These are phyloP conservation scores for Hypoxylon sp. DNA, from an alignment of 2,329 filamentous ascomycete genomes.

Conservation along the genomic window DNA sequence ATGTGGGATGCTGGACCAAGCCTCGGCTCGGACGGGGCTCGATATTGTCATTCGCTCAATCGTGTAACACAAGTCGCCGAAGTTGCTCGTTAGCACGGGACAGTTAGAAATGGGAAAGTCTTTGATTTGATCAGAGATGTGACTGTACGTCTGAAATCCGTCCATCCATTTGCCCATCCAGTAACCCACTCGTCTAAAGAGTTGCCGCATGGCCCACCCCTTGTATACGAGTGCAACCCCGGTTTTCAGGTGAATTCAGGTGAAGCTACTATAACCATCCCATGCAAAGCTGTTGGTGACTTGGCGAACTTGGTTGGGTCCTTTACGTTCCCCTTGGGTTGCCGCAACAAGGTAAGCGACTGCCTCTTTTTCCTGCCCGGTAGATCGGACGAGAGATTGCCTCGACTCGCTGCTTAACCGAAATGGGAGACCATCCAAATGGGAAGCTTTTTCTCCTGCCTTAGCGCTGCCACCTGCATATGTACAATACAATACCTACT, in stretches of 20 bases:
- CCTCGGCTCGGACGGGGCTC: conserved; percentile 38
- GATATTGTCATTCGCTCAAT: conserved; percentile 46
- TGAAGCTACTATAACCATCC: conserved; percentile 44
- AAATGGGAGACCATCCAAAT: conserved; percentile 38
- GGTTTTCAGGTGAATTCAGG: conserved; percentile 52
- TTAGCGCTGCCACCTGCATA: conserved; percentile 43
- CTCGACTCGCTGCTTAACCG: conserved; percentile 21
- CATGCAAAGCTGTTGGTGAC: conserved; percentile 24
- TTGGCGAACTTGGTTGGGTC: conserved; percentile 29
- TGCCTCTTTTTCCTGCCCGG: not conserved
- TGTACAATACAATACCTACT: conserved; percentile 18
- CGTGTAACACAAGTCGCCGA: conserved; percentile 45
- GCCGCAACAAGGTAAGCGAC: not conserved
- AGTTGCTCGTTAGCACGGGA: conserved; percentile 33
- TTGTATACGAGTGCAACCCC: conserved; percentile 42
- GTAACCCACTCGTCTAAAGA: conserved; percentile 32
- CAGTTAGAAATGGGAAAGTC: conserved; percentile 16
- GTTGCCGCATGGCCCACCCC: conserved; percentile 39
- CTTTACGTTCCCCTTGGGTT: not conserved
- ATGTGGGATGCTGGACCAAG: conserved; percentile 36
- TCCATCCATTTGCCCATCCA: conserved; percentile 35
- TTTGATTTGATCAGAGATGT: conserved; percentile 27
- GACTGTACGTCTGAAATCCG: conserved; percentile 33
- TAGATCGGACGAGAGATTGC: conserved; percentile 42
- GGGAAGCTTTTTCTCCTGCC: conserved; percentile 41